These are phyloP conservation scores for Lippia alba DNA, from an alignment of 305 asterid genomes.

Conservation along the genomic window DNA sequence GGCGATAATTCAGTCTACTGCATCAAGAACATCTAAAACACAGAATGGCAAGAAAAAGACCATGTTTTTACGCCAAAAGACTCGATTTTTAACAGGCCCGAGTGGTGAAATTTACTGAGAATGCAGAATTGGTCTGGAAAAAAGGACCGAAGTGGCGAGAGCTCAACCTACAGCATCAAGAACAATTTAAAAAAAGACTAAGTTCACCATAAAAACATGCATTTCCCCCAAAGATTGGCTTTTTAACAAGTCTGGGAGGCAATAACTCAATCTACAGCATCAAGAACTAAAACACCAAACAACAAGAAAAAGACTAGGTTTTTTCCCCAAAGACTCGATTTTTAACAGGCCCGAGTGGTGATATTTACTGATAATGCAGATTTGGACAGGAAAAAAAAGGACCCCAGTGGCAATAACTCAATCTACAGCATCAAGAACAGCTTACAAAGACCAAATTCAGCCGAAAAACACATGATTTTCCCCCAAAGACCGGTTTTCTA, in stretches of 20 bases:
- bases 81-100: background rate
- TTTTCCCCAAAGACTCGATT: background rate
- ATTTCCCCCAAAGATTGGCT: background rate
- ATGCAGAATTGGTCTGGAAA: too few species aligned
- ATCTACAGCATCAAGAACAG: conserved; percentile 5
- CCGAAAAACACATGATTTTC: background rate
- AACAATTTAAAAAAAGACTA: too few species aligned
- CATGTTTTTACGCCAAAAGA: background rate
- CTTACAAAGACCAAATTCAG: background rate
- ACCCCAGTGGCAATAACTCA: too few species aligned
- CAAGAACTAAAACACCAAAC: conserved; percentile 21
- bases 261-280: conserved; percentile 15
- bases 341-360: too few species aligned
- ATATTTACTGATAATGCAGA: too few species aligned
- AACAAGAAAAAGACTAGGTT: too few species aligned
- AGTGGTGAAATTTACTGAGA: too few species aligned
- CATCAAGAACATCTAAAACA: conserved; percentile 23
- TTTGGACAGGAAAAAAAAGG: too few species aligned
- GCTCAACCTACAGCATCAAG: too few species aligned
- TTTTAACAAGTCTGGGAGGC: too few species aligned
- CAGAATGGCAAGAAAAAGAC: too few species aligned
- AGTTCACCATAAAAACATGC: background rate
- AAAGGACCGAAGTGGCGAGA: too few species aligned
- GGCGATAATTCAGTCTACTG: conserved; percentile 15
- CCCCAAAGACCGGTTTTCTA: background rate